phyloP scores from a whole-genome alignment of 306 rosid genomes.

The Cotoneaster glaucophyllus region DNA sequence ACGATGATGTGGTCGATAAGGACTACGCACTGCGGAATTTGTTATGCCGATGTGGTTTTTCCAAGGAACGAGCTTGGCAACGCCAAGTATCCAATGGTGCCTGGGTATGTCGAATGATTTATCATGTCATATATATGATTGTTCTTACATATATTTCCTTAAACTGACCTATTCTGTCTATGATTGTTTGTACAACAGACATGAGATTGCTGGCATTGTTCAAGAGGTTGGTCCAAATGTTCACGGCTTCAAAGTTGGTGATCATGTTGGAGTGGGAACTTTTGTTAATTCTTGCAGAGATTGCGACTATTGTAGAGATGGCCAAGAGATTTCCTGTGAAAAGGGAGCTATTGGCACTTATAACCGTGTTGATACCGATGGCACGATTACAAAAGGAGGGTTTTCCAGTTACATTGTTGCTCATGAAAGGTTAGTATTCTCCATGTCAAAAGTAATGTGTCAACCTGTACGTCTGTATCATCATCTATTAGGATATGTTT shows the following conservation, averaged over 20 bases:
- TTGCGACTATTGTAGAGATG: slow-evolving; percentile 57
- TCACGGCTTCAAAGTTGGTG: slow-evolving; percentile 53
- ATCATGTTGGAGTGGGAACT: slow-evolving; percentile 76
- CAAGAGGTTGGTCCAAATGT: slow-evolving; percentile 53
- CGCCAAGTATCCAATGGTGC: slow-evolving; percentile 63
- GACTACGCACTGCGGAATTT: slow-evolving; percentile 67
- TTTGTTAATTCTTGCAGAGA: slow-evolving; percentile 66
- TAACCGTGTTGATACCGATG: slow-evolving; percentile 53
- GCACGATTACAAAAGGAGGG: slow-evolving; percentile 74
- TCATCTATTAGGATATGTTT: too few species aligned
- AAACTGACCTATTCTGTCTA: neutral
- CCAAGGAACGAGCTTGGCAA: slow-evolving; percentile 45
- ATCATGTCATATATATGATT: too few species aligned
- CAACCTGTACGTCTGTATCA: too few species aligned
- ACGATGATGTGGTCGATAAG: slow-evolving; percentile 50
- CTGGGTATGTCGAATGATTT: slow-evolving; percentile 41
- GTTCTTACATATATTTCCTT: neutral
- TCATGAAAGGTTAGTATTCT: slow-evolving; percentile 44
- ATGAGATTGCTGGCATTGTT: slow-evolving; percentile 77
- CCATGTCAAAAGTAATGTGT: too few species aligned
- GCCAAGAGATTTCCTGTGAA: slow-evolving; percentile 37
- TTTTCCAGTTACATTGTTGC: slow-evolving; percentile 58
- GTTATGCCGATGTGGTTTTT: slow-evolving; percentile 61
- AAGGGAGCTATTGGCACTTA: slow-evolving; percentile 39
- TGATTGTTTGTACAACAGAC: slow-evolving; percentile 26